phyloP scores from a whole-genome alignment of 257 asterid species.

The Haberlea rhodopensis region DNA sequence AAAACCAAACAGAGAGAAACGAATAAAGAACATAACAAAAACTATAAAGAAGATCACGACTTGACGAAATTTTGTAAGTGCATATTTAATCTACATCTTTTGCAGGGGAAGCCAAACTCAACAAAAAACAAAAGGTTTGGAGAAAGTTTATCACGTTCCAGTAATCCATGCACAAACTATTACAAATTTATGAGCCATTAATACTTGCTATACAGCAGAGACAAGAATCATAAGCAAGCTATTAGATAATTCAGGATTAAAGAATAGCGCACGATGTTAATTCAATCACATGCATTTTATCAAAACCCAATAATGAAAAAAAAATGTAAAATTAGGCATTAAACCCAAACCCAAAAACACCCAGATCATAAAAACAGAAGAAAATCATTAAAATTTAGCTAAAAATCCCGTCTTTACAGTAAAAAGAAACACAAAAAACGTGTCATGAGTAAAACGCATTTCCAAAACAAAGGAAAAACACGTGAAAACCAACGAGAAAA shows the following conservation, averaged over 20 bases:
- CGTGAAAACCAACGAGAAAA: no score
- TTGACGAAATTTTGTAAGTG: no score
- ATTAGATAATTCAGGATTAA: neutral
- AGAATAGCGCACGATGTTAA: neutral
- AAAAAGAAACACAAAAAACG: neutral
- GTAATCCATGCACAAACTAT: neutral
- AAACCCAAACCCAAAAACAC: constrained; percentile 17
- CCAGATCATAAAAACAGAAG: constrained; percentile 21
- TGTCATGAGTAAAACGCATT: constrained; percentile 8
- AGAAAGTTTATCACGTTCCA: neutral
- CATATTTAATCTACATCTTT: no score
- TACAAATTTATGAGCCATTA: neutral
- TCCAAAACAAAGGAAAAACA: neutral
- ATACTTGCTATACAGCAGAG: neutral
- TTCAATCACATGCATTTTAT: neutral
- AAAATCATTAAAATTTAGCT: constrained; percentile 6
- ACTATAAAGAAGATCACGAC: no score
- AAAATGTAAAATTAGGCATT: neutral
- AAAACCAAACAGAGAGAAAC: no score
- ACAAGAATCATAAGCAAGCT: neutral
- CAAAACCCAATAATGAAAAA: neutral
- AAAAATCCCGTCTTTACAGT: constrained; percentile 26
- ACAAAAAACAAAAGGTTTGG: neutral
- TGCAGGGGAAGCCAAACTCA: neutral
- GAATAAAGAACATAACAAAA: no score